phyloP scores from a whole-genome alignment of 2,329 filamentous ascomycete genomes.

The Sporothrix protearum region DNA sequence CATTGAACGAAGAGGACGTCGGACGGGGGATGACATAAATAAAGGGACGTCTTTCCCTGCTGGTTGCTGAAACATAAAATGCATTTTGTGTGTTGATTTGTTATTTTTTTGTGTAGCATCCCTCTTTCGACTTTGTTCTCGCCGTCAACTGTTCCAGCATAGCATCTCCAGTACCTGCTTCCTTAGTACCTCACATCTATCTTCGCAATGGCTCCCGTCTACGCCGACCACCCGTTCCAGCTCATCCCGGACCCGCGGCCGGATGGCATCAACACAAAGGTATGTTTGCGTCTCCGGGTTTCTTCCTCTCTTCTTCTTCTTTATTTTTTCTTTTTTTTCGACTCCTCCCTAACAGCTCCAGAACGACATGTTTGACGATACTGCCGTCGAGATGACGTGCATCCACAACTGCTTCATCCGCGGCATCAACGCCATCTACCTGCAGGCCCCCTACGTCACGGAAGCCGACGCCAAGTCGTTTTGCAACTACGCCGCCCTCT shows the following conservation, averaged over 20 bases:
- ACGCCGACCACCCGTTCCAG: conserved; percentile 33
- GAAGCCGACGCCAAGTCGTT: conserved; percentile 37
- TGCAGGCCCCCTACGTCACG: conserved; percentile 37
- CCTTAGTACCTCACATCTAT: background rate
- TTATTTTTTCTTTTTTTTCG: too few species aligned
- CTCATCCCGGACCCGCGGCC: conserved; percentile 26
- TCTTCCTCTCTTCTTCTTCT: background rate
- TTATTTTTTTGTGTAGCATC: background rate
- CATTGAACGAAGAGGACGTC: background rate
- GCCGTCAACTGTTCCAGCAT: background rate
- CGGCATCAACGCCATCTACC: conserved; percentile 33
- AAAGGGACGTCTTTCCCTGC: background rate
- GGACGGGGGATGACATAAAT: background rate
- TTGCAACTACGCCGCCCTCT: conserved; percentile 32
- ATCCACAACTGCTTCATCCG: conserved; percentile 36
- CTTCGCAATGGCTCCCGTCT: conserved; percentile 31
- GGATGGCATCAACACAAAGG: background rate
- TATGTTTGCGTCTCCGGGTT: background rate
- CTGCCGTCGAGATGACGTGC: conserved; percentile 36
- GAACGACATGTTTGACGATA: conserved; percentile 33
- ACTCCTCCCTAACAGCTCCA: too few species aligned
- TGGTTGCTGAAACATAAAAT: background rate
- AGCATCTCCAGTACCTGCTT: background rate
- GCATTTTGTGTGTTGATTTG: background rate
- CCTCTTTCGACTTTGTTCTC: background rate